Evolutionary conservation across 2,329 filamentous ascomycete genomes (phyloP).

Genomic region (Fusarium nelsonii): DNA sequence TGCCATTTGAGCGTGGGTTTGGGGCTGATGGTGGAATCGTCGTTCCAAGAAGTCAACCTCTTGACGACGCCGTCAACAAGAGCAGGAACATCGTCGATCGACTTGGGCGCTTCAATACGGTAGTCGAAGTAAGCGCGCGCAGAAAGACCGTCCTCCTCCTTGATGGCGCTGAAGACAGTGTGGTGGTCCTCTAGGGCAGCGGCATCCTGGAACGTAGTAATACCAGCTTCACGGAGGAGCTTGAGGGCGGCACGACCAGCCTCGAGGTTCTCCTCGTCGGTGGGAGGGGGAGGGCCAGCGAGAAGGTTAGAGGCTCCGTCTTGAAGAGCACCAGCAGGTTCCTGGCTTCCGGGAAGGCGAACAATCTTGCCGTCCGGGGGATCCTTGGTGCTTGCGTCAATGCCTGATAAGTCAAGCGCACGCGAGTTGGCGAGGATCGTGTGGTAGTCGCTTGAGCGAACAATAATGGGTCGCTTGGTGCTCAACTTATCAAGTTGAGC

Average conservation of each 20-base stretch:
- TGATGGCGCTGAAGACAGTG: constrained; percentile 39
- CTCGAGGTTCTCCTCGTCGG: constrained; percentile 36
- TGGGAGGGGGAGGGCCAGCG: constrained; percentile 36
- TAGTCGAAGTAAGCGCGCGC: constrained; percentile 48
- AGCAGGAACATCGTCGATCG: constrained; percentile 10
- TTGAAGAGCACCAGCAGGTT: constrained; percentile 45
- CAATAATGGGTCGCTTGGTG: constrained; percentile 42
- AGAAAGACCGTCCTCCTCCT: constrained; percentile 36
- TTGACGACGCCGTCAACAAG: constrained; percentile 33
- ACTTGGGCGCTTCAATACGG: constrained; percentile 43
- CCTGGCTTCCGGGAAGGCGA: constrained; percentile 44
- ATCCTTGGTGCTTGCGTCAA: constrained; percentile 39
- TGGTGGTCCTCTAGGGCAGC: constrained; percentile 27
- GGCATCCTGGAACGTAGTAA: constrained; percentile 49
- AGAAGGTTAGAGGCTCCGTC: constrained; percentile 42
- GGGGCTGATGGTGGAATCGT: constrained; percentile 25
- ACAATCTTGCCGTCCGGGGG: constrained; percentile 42
- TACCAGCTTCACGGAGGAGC: constrained; percentile 45
- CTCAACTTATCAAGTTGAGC: constrained; percentile 37
- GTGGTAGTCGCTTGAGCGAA: constrained; percentile 46
- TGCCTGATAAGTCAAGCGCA: constrained; percentile 42
- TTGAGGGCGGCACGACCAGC: constrained; percentile 45
- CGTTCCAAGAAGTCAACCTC: constrained; percentile 21
- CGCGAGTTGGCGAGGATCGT: constrained; percentile 44
- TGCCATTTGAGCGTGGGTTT: constrained; percentile 48